These are phyloP conservation scores for Zostera marina DNA, from an alignment of 116 monocot genomes.

Conservation along the genomic window DNA sequence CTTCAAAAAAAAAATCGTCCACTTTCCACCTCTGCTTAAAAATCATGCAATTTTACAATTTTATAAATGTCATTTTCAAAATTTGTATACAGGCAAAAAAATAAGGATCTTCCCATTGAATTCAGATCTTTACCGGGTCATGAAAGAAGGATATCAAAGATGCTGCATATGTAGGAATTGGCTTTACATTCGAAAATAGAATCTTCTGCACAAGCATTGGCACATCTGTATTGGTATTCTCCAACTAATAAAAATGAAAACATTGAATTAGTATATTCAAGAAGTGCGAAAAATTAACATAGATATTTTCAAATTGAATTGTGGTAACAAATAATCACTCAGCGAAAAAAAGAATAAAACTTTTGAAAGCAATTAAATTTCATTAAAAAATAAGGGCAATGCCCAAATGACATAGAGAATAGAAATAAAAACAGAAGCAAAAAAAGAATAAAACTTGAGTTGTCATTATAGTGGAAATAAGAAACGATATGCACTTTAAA, in stretches of 20 bases:
- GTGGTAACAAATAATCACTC: too few species aligned
- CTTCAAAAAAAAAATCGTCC: too few species aligned
- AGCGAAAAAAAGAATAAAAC: too few species aligned
- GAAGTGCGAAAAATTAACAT: neutral
- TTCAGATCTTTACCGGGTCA: conserved; percentile 38
- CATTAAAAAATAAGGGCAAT: too few species aligned
- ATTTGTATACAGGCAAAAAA: neutral
- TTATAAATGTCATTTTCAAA: neutral
- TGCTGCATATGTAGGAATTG: conserved; percentile 33
- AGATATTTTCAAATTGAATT: neutral
- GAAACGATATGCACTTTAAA: too few species aligned
- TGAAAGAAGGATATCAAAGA: conserved; percentile 46
- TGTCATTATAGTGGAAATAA: too few species aligned
- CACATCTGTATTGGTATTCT: conserved; percentile 26
- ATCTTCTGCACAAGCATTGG: conserved; percentile 38
- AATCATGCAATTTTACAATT: too few species aligned
- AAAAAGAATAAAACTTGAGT: too few species aligned
- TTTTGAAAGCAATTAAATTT: too few species aligned
- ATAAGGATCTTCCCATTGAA: neutral
- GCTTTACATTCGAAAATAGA: conserved; percentile 40
- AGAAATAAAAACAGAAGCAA: too few species aligned
- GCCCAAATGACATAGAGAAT: too few species aligned
- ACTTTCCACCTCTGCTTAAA: too few species aligned
- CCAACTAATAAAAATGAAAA: conserved; percentile 13
- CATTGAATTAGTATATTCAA: neutral